Evolutionary conservation across 345 rosid species (phyloP), one percentile per base, ranked within the genome.

Genomic region (Citrus trifoliata): DNA sequence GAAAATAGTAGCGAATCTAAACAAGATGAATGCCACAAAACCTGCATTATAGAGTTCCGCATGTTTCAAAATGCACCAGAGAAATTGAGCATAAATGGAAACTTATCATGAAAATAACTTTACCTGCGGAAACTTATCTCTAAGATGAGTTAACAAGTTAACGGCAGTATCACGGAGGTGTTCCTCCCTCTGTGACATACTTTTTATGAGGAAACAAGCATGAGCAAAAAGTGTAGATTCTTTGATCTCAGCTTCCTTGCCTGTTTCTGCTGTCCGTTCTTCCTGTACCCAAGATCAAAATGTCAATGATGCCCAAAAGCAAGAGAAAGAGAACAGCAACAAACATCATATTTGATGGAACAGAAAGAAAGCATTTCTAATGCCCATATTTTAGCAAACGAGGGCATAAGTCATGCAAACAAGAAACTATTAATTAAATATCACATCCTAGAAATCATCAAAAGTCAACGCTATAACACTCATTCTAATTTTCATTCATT

Each of bases 61-160:
- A 70, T 72, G 64, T 42, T 75, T 81, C 66, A 65, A 80, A 66
- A 65, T 60, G 46, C 53, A 65, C 74, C 24, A 46, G 64, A 75
- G 70, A 79, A 79, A 61, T 75, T 65, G 72, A 73, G 51, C 35
- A 58, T 58, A 63, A 37, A 59, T 9, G n/a, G n/a, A 66, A 71
- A 30, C 53, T 51, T 53, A 79, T 33, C 65, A 37, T 27, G 37
- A 79, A 64, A 42, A 73, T 74, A 46, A 69, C 37, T 71, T 76
- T 86, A 94, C 99, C 99, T 93, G 99, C 76, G 98, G 93, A 87
- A 97, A 97, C 88, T 85, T 94, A 80, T 97, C 99, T 85, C 95
- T 93, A 61, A 97, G 95, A 84, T 93, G 98, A 80, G 88, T 83
- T 90, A 97, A 88, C 86, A 94, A 84, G 86, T 92, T 93, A 71